Conservation (phyloP, 2,329 filamentous ascomycete genomes). For the Claviceps pusilla region DNA sequence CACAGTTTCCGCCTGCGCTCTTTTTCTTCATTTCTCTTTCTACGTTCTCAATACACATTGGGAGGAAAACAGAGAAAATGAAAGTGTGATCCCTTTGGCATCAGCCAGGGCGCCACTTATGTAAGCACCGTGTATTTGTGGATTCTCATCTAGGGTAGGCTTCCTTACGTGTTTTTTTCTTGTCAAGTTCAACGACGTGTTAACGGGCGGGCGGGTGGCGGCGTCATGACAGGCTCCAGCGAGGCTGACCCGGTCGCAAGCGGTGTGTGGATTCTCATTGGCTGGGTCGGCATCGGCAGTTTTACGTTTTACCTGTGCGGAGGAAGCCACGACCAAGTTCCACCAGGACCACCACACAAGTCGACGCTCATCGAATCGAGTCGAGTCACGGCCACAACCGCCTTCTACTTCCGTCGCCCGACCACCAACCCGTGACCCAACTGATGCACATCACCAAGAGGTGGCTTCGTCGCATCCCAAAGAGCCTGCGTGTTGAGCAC, state of each 20-base stretch:
- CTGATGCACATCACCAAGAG: not conserved
- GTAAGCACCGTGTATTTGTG: too few species aligned
- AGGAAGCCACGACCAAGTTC: not conserved
- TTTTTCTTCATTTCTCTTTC: too few species aligned
- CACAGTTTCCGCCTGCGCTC: too few species aligned
- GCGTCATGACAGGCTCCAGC: not conserved
- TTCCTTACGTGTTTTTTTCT: not conserved
- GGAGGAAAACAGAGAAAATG: too few species aligned
- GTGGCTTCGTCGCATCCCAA: not conserved
- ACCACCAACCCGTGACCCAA: not conserved
- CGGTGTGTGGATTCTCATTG: not conserved
- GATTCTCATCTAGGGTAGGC: not conserved
- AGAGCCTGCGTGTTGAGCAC: conserved; percentile 1
- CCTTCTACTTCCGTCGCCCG: not conserved
- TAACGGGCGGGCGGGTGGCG: not conserved
- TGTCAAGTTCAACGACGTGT: not conserved
- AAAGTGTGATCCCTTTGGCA: too few species aligned
- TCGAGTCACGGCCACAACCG: not conserved
- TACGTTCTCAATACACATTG: too few species aligned
- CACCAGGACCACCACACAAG: not conserved
- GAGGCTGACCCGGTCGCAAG: not conserved
- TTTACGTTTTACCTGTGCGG: not conserved
- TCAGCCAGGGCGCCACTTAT: too few species aligned
- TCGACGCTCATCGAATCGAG: not conserved
- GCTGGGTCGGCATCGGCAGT: not conserved